Conservation (phyloP, 345 rosid genomes). For the Rhodamnia rubescens region DNA sequence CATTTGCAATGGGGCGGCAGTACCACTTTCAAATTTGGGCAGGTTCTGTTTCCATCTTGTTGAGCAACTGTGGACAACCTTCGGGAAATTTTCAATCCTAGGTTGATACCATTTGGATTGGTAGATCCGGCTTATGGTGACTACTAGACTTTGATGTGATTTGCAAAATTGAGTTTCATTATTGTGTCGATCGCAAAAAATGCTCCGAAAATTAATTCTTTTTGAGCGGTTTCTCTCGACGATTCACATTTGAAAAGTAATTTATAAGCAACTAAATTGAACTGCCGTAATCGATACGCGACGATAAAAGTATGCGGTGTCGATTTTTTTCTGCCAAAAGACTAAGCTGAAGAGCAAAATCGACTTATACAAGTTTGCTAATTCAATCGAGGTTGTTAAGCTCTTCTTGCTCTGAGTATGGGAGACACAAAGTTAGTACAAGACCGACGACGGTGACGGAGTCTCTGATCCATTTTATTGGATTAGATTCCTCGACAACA, state of each 20-base stretch:
- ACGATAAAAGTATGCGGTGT: too few species aligned
- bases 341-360: background rate
- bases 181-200: background rate
- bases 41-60: background rate
- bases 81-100: background rate
- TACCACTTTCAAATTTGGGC: background rate
- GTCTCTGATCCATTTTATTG: too few species aligned
- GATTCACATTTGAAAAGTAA: background rate
- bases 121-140: background rate
- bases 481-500: too few species aligned
- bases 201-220: background rate
- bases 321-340: too few species aligned
- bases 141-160: background rate
- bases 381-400: too few species aligned
- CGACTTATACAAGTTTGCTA: background rate
- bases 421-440: too few species aligned
- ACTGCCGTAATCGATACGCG: background rate
- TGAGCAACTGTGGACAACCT: background rate
- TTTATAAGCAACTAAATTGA: background rate
- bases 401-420: too few species aligned
- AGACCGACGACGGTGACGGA: too few species aligned
- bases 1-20: background rate
- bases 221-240: too few species aligned
- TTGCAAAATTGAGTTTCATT: background rate
- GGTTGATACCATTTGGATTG: background rate